A percentile compares a stretch with the other conserved stretches of the same genome.
phyloP scores from a whole-genome alignment of 164 flowering plant species.

The Macadamia integrifolia region DNA sequence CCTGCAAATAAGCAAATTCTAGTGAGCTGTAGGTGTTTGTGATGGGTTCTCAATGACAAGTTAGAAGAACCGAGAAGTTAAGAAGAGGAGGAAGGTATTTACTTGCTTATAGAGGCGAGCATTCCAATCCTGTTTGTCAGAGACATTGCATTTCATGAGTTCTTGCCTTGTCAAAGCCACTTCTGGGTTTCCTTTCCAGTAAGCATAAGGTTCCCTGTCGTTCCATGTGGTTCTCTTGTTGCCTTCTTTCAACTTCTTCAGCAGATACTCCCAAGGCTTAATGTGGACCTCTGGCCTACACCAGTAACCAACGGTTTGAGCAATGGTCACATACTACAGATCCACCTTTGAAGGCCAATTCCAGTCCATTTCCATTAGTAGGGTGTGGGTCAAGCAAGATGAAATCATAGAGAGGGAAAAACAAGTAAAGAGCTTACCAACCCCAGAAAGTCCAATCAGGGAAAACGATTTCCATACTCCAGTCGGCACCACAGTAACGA shows the following conservation, averaged over 20 bases:
- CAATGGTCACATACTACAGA: too few species aligned
- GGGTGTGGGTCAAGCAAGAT: too few species aligned
- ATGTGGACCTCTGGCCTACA: constrained; percentile 53
- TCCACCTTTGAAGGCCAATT: too few species aligned
- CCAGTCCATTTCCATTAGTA: too few species aligned
- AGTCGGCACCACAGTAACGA: constrained; percentile 28
- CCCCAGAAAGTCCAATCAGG: constrained; percentile 83
- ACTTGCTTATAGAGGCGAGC: constrained; percentile 47
- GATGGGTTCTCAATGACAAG: too few species aligned
- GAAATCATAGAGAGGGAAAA: too few species aligned
- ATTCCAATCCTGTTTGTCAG: constrained; percentile 41
- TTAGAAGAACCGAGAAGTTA: too few species aligned
- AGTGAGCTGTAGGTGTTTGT: too few species aligned
- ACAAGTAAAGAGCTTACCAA: constrained; percentile 22
- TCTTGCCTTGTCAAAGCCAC: constrained; percentile 27
- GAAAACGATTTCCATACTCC: constrained; percentile 31
- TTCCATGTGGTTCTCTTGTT: constrained; percentile 38
- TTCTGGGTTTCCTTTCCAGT: constrained; percentile 1
- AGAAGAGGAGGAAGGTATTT: background rate
- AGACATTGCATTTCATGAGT: constrained; percentile 41
- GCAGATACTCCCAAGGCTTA: constrained; percentile 46
- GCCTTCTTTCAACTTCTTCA: constrained; percentile 33
- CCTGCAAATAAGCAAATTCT: too few species aligned
- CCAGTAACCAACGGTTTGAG: background rate
- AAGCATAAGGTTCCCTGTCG: constrained; percentile 21